Base-by-base conservation (phyloP, 2,329 filamentous ascomycete species). In the Cordyceps tenuipes region DNA sequence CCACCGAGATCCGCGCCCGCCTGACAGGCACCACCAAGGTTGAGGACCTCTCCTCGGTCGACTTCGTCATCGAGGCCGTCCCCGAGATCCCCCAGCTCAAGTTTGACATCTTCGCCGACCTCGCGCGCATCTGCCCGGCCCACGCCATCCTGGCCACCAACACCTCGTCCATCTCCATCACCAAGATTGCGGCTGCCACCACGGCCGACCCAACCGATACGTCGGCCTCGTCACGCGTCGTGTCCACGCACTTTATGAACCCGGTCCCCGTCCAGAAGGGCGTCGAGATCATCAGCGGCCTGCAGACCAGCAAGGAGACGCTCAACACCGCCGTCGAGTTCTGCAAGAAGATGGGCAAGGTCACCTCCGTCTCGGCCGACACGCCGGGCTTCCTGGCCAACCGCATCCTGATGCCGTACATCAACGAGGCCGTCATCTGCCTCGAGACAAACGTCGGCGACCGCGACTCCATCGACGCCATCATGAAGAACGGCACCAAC, bases 221-320 rank as follows among this genome's bases (percentile, higher is more conserved):
- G 26, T 87, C 86, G 48, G 89, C 87, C 46, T 88, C 90, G 48
- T 93, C 91, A 6, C 88, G 94, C 52, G 94, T 99, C 10, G 85
- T 99, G 59, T 91, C 90, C 56, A 97, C 94, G 17, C 94, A 99
- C 75, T 99, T 99, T 76, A 99, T 99, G 94, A 99, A 99, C 79
- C 94, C 94, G 0, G 94, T 99, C 0, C 94, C 94, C 2, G 78
- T 99, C 36, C 94, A 97, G 72, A 96, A 96, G 75, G 94, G 94
- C 57, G 94, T 99, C 5, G 94, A 99, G 76, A 97, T 99, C 68
- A 97, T 99, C 72, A 87, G 89, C 56, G 94, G 91, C 34, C 80
- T 99, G 34, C 94, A 99, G 74, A 99, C 94, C 2, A 94, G 90
- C 61, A 77, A 85, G 66, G 82, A 84, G 63, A 97, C 94, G 1